Evolutionary conservation across 2,329 filamentous ascomycete species (phyloP), one percentile per base, ranked within the genome.

Genomic region (Penicillium fuscoglaucum): DNA sequence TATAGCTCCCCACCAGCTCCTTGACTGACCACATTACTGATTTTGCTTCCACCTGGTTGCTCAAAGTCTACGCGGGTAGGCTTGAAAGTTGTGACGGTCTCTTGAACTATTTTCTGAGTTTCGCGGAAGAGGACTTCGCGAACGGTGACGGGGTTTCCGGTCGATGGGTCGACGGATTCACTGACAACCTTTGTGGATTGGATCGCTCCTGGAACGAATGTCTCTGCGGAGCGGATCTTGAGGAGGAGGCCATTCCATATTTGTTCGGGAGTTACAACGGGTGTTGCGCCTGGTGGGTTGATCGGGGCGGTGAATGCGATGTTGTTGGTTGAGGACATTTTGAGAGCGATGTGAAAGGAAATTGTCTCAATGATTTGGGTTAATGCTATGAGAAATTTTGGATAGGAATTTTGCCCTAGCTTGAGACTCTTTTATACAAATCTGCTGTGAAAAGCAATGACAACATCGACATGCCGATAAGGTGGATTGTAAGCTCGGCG

Each of bases 271-370:
- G 68, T 70, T n/a, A 78, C 66, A 4, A 64, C 48, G 3, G 68
- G 70, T 24, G 59, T 65, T 7, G 62, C 60, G 1, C 66, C 68
- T 2, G 71, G 49, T 41, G 74, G 72, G 57, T 78, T 78, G 62
- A 78, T 70, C 2, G 70, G 68, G 2, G 71, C 68, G 9, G 74
- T 77, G 66, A 69, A 76, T 43, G 74, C 73, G 59, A 75, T 52
- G 61, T 75, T 70, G 62, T 73, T 73, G 24, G 70, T 39, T n/a
- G 64, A 54, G 17, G 57, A 41, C 64, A 67, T 66, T 33, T n/a
- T 63, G 45, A 7, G 15, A n/a, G 37, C 19, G 15, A n/a, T 39
- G 40, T 31, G 17, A 17, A n/a, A n/a, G 19, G 5, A 12, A 44
- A 10, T 13, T 21, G 8, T 8, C 3, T 31, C 4, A 17, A 21